These are phyloP conservation scores for Euphorbia tirucalli DNA, from an alignment of 345 rosid species.

Conservation along the genomic window DNA sequence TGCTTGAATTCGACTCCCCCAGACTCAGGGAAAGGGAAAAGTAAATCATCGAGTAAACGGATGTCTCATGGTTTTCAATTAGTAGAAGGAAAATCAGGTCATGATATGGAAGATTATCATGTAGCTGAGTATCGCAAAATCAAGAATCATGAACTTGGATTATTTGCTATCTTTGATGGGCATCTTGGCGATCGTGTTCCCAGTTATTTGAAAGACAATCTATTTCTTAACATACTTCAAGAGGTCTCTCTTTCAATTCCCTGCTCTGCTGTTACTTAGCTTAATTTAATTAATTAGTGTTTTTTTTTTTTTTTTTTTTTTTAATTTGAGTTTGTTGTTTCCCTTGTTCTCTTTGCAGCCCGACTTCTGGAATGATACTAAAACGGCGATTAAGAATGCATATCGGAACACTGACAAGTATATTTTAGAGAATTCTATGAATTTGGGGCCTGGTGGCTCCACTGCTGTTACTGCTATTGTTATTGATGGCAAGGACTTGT, in stretches of 20 bases:
- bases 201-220: constrained; percentile 47
- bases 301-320: too few relatives aligned
- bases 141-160: constrained; percentile 48
- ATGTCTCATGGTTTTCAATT: constrained; percentile 55
- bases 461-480: constrained; percentile 63
- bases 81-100: constrained; percentile 61
- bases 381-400: constrained; percentile 43
- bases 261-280: too few relatives aligned
- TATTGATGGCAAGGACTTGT: constrained; percentile 56
- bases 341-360: constrained; percentile 30
- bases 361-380: constrained; percentile 46
- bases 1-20: constrained; percentile 37
- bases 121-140: constrained; percentile 48
- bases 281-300: too few relatives aligned
- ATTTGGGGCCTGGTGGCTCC: constrained; percentile 59
- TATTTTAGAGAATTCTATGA: constrained; percentile 49
- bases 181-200: constrained; percentile 63
- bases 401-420: constrained; percentile 45
- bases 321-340: too few relatives aligned
- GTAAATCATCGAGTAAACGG: constrained; percentile 34
- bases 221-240: constrained; percentile 48
- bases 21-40: constrained; percentile 45
- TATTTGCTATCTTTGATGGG: constrained; percentile 59
- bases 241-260: constrained; percentile 27
- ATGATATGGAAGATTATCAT: constrained; percentile 63